phyloP scores from a whole-genome alignment of 2,329 filamentous ascomycete species.

The Rachicladosporium sp. region DNA sequence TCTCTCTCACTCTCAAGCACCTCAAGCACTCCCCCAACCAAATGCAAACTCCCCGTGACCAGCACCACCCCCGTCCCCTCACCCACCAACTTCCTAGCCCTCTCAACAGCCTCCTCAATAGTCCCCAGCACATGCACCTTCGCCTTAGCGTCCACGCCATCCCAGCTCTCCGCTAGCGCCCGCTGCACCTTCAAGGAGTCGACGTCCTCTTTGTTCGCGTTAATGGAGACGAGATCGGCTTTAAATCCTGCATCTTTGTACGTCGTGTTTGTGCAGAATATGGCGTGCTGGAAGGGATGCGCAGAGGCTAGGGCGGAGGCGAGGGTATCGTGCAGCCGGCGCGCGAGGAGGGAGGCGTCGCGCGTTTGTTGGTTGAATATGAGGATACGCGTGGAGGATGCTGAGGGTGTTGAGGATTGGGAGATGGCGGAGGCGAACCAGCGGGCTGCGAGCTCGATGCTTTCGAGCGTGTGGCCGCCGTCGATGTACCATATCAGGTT shows the following conservation, averaged over 20 bases:
- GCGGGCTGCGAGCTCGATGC: slow-evolving; percentile 58
- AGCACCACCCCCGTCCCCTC: slow-evolving; percentile 47
- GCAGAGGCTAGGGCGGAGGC: slow-evolving; percentile 25
- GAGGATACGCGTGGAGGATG: slow-evolving; percentile 42
- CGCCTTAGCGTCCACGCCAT: slow-evolving; percentile 38
- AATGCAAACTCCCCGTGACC: slow-evolving; percentile 72
- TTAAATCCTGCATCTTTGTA: slow-evolving; percentile 49
- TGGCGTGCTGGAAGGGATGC: slow-evolving; percentile 53
- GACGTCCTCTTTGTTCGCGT: slow-evolving; percentile 46
- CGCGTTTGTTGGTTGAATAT: slow-evolving; percentile 92
- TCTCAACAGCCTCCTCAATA: slow-evolving; percentile 56
- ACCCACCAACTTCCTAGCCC: slow-evolving; percentile 33
- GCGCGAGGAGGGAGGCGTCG: slow-evolving; percentile 55
- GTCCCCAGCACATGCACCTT: slow-evolving; percentile 48
- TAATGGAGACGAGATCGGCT: slow-evolving; percentile 51
- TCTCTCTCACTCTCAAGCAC: slow-evolving; percentile 50
- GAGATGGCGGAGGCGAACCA: slow-evolving; percentile 52
- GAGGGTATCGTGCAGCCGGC: slow-evolving; percentile 48
- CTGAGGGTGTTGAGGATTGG: slow-evolving; percentile 21
- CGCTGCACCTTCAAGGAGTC: slow-evolving; percentile 53
- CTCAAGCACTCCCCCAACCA: slow-evolving; percentile 68
- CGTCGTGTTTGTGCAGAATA: slow-evolving; percentile 72
- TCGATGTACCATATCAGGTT: slow-evolving; percentile 68
- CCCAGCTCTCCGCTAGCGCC: slow-evolving; percentile 51
- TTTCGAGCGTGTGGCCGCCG: slow-evolving; percentile 78